Conservation (phyloP, 805 yeast species). For the Jamesozyma jinghongensis region DNA sequence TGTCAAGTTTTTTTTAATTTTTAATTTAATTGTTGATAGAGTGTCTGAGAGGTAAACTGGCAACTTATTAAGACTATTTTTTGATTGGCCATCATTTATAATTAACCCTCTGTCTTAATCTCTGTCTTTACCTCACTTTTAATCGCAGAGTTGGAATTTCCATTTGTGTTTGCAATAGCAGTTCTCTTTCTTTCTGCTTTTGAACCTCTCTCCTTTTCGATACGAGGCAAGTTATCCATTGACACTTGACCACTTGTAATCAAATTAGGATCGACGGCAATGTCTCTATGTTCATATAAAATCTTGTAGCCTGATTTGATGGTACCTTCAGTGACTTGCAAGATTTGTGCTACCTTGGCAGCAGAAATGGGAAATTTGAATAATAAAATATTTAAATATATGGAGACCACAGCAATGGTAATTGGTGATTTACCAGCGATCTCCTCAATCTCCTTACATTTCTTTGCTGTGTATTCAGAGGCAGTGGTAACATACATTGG, state of each 20-base stretch:
- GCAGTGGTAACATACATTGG: slow-evolving; percentile 78
- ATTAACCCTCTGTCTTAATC: no score
- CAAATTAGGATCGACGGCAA: slow-evolving; percentile 40
- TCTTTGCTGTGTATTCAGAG: slow-evolving; percentile 85
- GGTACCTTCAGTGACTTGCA: slow-evolving; percentile 97
- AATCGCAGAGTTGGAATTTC: neutral
- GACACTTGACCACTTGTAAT: slow-evolving; percentile 25
- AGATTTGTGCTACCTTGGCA: slow-evolving; percentile 74
- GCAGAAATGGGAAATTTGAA: slow-evolving; percentile 73
- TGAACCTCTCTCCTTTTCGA: slow-evolving; percentile 24
- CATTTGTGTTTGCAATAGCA: neutral
- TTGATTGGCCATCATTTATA: no score
- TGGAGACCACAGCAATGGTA: slow-evolving; percentile 95
- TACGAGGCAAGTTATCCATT: slow-evolving; percentile 25
- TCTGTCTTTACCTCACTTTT: no score
- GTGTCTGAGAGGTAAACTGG: no score
- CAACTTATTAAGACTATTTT: no score
- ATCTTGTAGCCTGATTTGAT: slow-evolving; percentile 85
- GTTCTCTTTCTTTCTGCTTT: slow-evolving; percentile 11
- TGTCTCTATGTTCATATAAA: slow-evolving; percentile 62
- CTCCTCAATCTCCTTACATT: slow-evolving; percentile 84
- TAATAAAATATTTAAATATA: slow-evolving; percentile 86
- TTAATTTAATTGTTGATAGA: no score
- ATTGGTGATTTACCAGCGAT: slow-evolving; percentile 95
- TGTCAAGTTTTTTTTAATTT: no score